These are phyloP conservation scores for Sphaceloma murrayae DNA, from an alignment of 2,329 filamentous ascomycete genomes.

Conservation along the genomic window DNA sequence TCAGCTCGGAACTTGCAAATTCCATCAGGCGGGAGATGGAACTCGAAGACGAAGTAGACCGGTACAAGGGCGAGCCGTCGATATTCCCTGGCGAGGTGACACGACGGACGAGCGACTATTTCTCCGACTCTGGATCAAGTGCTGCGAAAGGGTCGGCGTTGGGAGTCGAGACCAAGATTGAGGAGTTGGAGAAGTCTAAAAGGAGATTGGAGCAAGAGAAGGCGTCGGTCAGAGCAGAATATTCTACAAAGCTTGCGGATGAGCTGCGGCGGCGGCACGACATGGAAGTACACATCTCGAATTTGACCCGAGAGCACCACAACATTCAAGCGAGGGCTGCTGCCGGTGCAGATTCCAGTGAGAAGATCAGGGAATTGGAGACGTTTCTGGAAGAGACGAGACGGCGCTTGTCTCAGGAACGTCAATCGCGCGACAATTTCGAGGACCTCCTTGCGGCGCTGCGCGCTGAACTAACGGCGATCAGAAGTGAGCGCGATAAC, in stretches of 20 bases:
- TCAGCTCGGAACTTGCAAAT: conserved; percentile 81
- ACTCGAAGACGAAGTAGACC: conserved; percentile 84
- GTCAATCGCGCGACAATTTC: conserved; percentile 81
- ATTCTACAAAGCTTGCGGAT: conserved; percentile 78
- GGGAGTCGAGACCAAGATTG: conserved; percentile 45
- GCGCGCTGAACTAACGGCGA: conserved; percentile 68
- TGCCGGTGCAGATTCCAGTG: conserved; percentile 37
- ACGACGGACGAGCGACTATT: conserved; percentile 90
- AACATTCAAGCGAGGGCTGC: conserved; percentile 26
- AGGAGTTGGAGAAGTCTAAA: conserved; percentile 74
- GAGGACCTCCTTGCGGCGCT: conserved; percentile 83
- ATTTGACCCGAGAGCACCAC: conserved; percentile 68
- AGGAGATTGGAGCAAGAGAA: conserved; percentile 83
- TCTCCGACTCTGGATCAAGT: conserved; percentile 88
- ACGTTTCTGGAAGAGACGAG: conserved; percentile 70
- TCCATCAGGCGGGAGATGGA: conserved; percentile 96
- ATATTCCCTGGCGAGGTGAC: conserved; percentile 42
- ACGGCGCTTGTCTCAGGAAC: conserved; percentile 73
- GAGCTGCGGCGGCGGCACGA: conserved; percentile 66
- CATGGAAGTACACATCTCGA: conserved; percentile 74
- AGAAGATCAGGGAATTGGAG: conserved; percentile 68
- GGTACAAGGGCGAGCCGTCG: conserved; percentile 67
- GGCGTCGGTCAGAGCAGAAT: conserved; percentile 72
- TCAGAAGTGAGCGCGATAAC: conserved; percentile 83
- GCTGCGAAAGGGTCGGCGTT: conserved; percentile 67